Percentiles rank a stretch among this genome's conserved stretches.
Conservation (phyloP, 768 basidiomycete genomes). For the Suillus placidus region DNA sequence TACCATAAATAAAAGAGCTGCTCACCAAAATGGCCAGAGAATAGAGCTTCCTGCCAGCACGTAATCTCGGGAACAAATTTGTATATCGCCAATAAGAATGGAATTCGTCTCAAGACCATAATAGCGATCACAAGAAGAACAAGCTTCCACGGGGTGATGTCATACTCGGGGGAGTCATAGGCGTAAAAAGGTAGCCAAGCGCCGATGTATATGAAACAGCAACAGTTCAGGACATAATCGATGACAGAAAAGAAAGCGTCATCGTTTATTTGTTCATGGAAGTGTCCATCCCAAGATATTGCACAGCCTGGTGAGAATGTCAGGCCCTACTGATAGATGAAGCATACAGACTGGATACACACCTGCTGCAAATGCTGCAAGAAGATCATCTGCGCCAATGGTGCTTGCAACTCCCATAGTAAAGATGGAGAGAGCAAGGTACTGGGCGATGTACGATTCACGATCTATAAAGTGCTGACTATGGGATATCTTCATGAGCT, state of each 20-base stretch:
- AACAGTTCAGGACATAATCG: slow-evolving; percentile 82
- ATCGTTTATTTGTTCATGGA: slow-evolving; percentile 77
- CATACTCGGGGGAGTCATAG: slow-evolving; percentile 59
- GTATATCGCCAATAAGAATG: slow-evolving; percentile 74
- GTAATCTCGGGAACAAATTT: slow-evolving; percentile 85
- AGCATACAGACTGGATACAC: slow-evolving; percentile 11
- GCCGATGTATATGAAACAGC: slow-evolving; percentile 82
- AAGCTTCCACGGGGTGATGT: slow-evolving; percentile 72
- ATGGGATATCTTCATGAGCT: slow-evolving; percentile 73
- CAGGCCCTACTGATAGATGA: slow-evolving; percentile 3
- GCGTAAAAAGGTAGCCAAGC: slow-evolving; percentile 78
- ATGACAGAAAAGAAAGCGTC: slow-evolving; percentile 89
- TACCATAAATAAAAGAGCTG: slow-evolving; percentile 13
- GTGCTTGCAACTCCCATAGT: slow-evolving; percentile 77
- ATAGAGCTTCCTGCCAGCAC: slow-evolving; percentile 84
- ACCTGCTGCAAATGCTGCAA: slow-evolving; percentile 89
- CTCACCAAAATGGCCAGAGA: slow-evolving; percentile 88
- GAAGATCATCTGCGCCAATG: slow-evolving; percentile 83
- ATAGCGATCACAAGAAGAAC: slow-evolving; percentile 68
- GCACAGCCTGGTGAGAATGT: slow-evolving; percentile 69
- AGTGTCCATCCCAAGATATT: slow-evolving; percentile 90
- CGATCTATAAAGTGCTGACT: slow-evolving; percentile 66
- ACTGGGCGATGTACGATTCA: slow-evolving; percentile 88
- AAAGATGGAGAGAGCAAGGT: slow-evolving; percentile 70
- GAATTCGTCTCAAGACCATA: slow-evolving; percentile 78